Evolutionary conservation across 2,329 filamentous ascomycete species (phyloP), one percentile per base, ranked within the genome.

Genomic region (Claviceps spartinae): DNA sequence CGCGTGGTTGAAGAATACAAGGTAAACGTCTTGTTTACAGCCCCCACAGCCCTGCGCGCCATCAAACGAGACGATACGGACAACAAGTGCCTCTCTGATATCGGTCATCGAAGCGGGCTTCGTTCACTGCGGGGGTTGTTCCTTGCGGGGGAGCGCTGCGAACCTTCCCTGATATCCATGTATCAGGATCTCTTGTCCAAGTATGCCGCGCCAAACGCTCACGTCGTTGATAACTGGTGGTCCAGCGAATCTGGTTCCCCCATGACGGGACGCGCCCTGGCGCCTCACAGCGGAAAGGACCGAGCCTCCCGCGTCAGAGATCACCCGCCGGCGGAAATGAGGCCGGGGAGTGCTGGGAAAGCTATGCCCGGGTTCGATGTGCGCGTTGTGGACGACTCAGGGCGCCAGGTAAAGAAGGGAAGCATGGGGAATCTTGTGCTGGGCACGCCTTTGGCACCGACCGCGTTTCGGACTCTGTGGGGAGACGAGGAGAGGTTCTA

Each of bases 351-450:
- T 54, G 91, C 90, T 5, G 90, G 90, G 0, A 93, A 95, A 64
- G 79, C 89, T 0, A 88, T 94, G 83, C 90, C 89, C 0, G 91
- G 90, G 0, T 96, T 95, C 60, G 87, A 95, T 60, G 85, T 96
- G 3, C 78, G 84, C 16, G 76, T 91, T 14, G 88, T 96, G 2
- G 82, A 95, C 63, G 89, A 96, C 60, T 71, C 80, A 0, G 90
- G 90, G 5, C 74, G 76, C 1, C 84, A 89, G 63, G 73, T 94
- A 0, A 66, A 76, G n/a, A 72, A 68, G 34, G 86, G 86, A 1
- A 80, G 71, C 22, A 95, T 94, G 86, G 91, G 90, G 0, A 96
- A 96, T 63, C 93, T 96, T 55, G 89, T 96, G 9, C 74, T 97
- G 49, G 85, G 74, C 0, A 77, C 88, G 51, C 91, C 91, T 0